A percentile compares a stretch with the other conserved stretches of the same genome.
These are phyloP conservation scores for Claviceps spartinae DNA, from an alignment of 2,329 filamentous ascomycete genomes.

Conservation along the genomic window DNA sequence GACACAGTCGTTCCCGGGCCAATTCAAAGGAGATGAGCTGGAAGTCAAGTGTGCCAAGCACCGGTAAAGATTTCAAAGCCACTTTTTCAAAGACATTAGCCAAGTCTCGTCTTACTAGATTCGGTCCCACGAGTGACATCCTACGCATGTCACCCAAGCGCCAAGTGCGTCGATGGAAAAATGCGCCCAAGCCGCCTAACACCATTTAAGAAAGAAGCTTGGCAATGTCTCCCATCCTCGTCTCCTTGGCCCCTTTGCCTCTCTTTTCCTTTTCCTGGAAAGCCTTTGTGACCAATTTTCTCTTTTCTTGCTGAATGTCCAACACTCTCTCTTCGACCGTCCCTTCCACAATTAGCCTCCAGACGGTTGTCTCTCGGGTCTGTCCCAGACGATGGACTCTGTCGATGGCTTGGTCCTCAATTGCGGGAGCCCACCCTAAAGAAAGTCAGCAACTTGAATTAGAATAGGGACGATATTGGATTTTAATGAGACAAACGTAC, in stretches of 20 bases:
- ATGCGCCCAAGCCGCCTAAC: neutral
- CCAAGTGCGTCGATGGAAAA: neutral
- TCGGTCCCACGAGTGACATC: neutral
- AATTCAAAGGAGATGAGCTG: too few relatives aligned
- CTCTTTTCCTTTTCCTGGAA: conserved; percentile 55
- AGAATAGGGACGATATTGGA: too few relatives aligned
- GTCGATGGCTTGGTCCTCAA: conserved; percentile 84
- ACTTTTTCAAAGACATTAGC: neutral
- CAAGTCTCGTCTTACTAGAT: neutral
- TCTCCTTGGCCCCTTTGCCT: conserved; percentile 41
- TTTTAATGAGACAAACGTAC: conserved; percentile 20
- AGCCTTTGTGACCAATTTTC: conserved; percentile 61
- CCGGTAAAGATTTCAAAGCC: too few relatives aligned
- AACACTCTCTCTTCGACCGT: conserved; percentile 73
- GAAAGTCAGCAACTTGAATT: conserved; percentile 1
- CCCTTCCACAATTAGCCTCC: conserved; percentile 66
- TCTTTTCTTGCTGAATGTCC: conserved; percentile 65
- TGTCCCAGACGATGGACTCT: conserved; percentile 79
- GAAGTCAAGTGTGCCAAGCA: too few relatives aligned
- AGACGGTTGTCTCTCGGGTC: conserved; percentile 63
- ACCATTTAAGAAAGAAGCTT: conserved; percentile 27
- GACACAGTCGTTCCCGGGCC: neutral
- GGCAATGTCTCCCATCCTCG: conserved; percentile 40
- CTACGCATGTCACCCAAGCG: too few relatives aligned
- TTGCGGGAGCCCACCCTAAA: conserved; percentile 74